A percentile compares a stretch with the other conserved stretches of the same genome.
Evolutionary conservation across 2,329 filamentous ascomycete species (phyloP).

Genomic region (Atkinsonella texensis): DNA sequence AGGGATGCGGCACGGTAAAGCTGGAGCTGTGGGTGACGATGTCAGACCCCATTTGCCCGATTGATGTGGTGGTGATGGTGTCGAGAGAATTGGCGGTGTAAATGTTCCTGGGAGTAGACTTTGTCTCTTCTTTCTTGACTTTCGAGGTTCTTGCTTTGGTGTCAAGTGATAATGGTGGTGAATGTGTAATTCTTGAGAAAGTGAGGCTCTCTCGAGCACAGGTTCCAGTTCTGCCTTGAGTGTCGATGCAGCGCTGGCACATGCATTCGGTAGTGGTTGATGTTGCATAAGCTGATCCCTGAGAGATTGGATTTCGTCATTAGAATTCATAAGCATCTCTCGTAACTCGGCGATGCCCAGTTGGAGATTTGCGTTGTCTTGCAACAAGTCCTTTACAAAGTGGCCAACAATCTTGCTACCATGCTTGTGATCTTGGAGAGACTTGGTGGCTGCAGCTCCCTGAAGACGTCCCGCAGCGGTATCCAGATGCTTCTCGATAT

Average conservation of each 20-base stretch:
- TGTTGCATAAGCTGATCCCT: slow-evolving; percentile 72
- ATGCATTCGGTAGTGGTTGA: slow-evolving; percentile 46
- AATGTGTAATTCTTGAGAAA: slow-evolving; percentile 71
- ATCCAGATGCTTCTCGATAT: slow-evolving; percentile 71
- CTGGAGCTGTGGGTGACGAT: slow-evolving; percentile 26
- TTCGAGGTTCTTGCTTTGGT: slow-evolving; percentile 47
- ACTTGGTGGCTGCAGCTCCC: slow-evolving; percentile 62
- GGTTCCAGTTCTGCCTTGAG: slow-evolving; percentile 61
- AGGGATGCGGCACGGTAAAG: slow-evolving; percentile 29
- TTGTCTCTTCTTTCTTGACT: slow-evolving; percentile 61
- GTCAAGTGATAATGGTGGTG: slow-evolving; percentile 86
- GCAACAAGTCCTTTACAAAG: slow-evolving; percentile 88
- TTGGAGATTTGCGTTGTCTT: slow-evolving; percentile 91
- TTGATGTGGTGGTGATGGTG: slow-evolving; percentile 23
- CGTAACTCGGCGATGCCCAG: slow-evolving; percentile 82
- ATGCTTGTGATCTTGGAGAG: slow-evolving; percentile 44
- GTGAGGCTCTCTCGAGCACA: slow-evolving; percentile 22
- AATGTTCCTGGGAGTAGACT: slow-evolving; percentile 50
- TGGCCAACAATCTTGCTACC: slow-evolving; percentile 72
- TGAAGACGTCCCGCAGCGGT: slow-evolving; percentile 71
- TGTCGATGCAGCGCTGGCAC: slow-evolving; percentile 33
- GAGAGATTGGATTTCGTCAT: slow-evolving; percentile 83
- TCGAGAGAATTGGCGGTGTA: slow-evolving; percentile 35
- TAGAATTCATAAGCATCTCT: slow-evolving; percentile 81
- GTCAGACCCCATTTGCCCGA: slow-evolving; percentile 27